phyloP scores from a whole-genome alignment of 148 eudicot genomes.

The Nepenthes mirabilis region DNA sequence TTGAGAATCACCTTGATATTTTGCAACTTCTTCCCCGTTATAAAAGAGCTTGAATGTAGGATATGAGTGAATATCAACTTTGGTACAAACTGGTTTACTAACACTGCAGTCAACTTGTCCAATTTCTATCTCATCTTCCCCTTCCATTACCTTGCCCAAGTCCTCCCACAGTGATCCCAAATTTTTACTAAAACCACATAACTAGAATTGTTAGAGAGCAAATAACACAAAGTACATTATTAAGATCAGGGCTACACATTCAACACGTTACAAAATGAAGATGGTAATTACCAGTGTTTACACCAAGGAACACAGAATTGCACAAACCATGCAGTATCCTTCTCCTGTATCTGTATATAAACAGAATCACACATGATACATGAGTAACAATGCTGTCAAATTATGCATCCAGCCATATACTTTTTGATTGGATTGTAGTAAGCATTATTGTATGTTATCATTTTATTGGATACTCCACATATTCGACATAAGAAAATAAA shows the following conservation, averaged over 20 bases:
- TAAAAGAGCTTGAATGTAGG: constrained; percentile 96
- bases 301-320: constrained; percentile 95
- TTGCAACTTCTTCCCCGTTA: constrained; percentile 85
- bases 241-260: neutral
- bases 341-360: constrained; percentile 64
- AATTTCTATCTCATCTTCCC: constrained; percentile 90
- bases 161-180: constrained; percentile 94
- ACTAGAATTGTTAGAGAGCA: constrained; percentile 7
- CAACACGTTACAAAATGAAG: neutral
- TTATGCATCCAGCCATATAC: neutral
- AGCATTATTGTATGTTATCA: too few species aligned
- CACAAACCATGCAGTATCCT: constrained; percentile 94
- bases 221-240: neutral
- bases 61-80: constrained; percentile 90
- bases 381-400: neutral
- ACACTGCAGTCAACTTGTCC: constrained; percentile 85
- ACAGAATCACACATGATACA: neutral
- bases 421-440: too few species aligned
- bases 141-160: constrained; percentile 80
- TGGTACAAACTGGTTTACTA: constrained; percentile 60
- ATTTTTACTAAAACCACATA: constrained; percentile 44
- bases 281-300: constrained; percentile 72
- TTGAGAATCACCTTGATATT: constrained; percentile 50
- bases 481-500: too few species aligned
- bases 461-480: too few species aligned